Evolutionary conservation across 2,329 filamentous ascomycete genomes (phyloP).

Genomic region (Monilinia polystroma): DNA sequence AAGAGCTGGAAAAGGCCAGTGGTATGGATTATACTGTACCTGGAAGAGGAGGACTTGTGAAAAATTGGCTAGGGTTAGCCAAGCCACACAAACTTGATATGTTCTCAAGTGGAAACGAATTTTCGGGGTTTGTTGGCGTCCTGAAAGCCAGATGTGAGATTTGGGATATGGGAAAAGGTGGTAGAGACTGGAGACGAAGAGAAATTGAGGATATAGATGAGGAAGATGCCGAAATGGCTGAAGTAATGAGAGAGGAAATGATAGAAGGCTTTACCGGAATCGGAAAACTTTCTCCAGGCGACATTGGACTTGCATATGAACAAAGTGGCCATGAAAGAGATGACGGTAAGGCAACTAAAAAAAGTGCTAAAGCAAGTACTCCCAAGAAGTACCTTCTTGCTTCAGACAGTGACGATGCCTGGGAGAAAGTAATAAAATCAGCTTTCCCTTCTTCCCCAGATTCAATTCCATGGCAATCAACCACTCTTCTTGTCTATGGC

Average conservation of each 20-base stretch:
- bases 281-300: slow-evolving; percentile 19
- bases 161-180: slow-evolving; percentile 74
- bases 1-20: slow-evolving; percentile 73
- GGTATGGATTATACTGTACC: slow-evolving; percentile 64
- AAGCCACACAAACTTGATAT: slow-evolving; percentile 36
- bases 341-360: slow-evolving; percentile 21
- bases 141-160: slow-evolving; percentile 76
- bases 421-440: slow-evolving; percentile 32
- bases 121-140: slow-evolving; percentile 72
- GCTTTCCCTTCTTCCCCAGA: slow-evolving; percentile 29
- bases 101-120: slow-evolving; percentile 66
- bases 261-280: slow-evolving; percentile 31
- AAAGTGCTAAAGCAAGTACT: slow-evolving; percentile 22
- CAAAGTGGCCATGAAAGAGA: slow-evolving; percentile 6
- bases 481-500: slow-evolving; percentile 58
- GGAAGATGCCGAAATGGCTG: slow-evolving; percentile 33
- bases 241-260: slow-evolving; percentile 40
- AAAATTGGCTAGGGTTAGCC: slow-evolving; percentile 49
- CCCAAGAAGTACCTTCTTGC: slow-evolving; percentile 37
- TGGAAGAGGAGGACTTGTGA: slow-evolving; percentile 52
- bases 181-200: slow-evolving; percentile 66
- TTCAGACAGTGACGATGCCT: slow-evolving; percentile 30
- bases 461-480: slow-evolving; percentile 46
- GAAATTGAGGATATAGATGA: slow-evolving; percentile 45
- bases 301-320: slow-evolving; percentile 21